phyloP scores from a whole-genome alignment of 305 asterid genomes.

The Nicotiana rustica region DNA sequence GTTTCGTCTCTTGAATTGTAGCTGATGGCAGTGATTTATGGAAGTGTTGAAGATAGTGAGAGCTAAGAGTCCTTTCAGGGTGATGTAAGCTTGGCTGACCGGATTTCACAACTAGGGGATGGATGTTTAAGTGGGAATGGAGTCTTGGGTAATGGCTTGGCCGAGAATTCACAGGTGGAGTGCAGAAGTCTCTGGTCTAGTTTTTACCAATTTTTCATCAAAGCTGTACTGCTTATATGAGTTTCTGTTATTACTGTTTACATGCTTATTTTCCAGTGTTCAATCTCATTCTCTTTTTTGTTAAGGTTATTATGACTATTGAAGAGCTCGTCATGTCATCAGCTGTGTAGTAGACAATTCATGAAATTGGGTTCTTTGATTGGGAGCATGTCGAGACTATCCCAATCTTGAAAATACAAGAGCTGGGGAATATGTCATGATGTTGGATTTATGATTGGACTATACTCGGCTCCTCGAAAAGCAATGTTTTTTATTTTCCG shows the following conservation, averaged over 20 bases:
- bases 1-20: conserved; percentile 9
- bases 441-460: background rate
- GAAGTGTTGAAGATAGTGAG: conserved; percentile 34
- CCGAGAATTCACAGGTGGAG: conserved; percentile 38
- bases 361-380: conserved; percentile 35
- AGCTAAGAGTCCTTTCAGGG: conserved; percentile 40
- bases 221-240: background rate
- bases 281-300: conserved; percentile 34
- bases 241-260: background rate
- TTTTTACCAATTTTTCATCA: conserved; percentile 30
- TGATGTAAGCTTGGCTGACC: conserved; percentile 35
- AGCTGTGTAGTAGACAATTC: conserved; percentile 28
- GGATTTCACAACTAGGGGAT: conserved; percentile 34
- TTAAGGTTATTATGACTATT: conserved; percentile 32
- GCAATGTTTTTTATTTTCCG: background rate
- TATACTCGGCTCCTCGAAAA: background rate
- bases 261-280: conserved; percentile 17
- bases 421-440: conserved; percentile 21
- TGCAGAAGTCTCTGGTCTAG: background rate
- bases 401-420: conserved; percentile 31
- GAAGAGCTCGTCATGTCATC: conserved; percentile 34
- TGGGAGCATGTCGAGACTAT: conserved; percentile 17
- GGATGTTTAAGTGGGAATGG: conserved; percentile 35
- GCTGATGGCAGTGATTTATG: conserved; percentile 29
- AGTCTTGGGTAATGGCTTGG: conserved; percentile 30